Conservation (phyloP, 2,329 filamentous ascomycete species). For the Sporothrix mexicana region DNA sequence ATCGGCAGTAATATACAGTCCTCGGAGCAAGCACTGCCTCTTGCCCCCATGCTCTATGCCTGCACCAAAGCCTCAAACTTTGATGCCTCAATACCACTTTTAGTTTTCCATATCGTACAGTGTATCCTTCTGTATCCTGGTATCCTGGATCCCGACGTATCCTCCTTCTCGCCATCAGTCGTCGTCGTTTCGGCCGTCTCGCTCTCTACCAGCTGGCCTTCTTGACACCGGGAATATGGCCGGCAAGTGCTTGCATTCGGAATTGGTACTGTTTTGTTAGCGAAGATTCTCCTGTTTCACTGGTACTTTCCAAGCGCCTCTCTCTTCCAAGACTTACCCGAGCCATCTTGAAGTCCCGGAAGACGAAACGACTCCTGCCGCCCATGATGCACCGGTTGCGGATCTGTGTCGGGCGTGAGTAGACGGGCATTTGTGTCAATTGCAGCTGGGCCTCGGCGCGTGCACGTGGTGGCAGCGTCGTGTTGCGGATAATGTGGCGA, state of each 20-base stretch:
- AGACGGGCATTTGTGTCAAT: constrained; percentile 92
- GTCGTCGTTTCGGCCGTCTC: not conserved
- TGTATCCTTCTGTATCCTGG: not conserved
- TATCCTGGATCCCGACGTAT: not conserved
- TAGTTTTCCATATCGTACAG: constrained; percentile 22
- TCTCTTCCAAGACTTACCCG: constrained; percentile 60
- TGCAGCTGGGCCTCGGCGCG: constrained; percentile 93
- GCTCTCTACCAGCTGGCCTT: constrained; percentile 88
- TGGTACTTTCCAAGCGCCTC: too few relatives aligned
- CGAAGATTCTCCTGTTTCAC: not conserved
- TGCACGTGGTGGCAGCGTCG: constrained; percentile 77
- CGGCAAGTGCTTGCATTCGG: constrained; percentile 83
- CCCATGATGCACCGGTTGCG: constrained; percentile 91
- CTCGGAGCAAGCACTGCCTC: not conserved
- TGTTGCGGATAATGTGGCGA: constrained; percentile 93
- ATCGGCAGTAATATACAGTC: constrained; percentile 25
- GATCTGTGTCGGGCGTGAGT: constrained; percentile 92
- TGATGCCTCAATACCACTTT: not conserved
- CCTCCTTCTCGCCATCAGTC: not conserved
- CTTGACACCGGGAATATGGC: constrained; percentile 87
- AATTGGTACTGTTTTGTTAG: constrained; percentile 77
- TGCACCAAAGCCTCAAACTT: not conserved
- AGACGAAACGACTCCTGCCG: constrained; percentile 87
- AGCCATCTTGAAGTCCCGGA: constrained; percentile 89
- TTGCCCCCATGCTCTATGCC: not conserved